A percentile compares a stretch with the other conserved stretches of the same genome.
Evolutionary conservation across 1,139 yeast genomes (phyloP).

Genomic region (Nematodospora anomalae): DNA sequence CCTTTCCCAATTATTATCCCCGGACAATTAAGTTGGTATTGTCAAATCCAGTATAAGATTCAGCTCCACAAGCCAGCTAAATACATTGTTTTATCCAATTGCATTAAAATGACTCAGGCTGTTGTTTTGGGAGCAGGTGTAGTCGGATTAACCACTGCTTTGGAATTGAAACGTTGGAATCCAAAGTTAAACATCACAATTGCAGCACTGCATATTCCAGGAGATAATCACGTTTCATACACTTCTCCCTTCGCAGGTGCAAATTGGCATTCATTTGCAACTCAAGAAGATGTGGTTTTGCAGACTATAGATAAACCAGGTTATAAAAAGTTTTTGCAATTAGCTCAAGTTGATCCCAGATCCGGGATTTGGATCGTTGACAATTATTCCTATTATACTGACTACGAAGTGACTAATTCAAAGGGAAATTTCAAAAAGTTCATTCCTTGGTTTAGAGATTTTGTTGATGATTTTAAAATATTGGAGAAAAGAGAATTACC

Average conservation of each 20-base stretch:
- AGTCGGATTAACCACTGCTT: constrained; percentile 40
- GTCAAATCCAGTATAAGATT: too few relatives aligned
- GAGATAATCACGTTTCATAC: constrained; percentile 37
- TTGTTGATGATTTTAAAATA: constrained; percentile 34
- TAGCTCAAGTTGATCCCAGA: constrained; percentile 42
- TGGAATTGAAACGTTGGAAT: constrained; percentile 26
- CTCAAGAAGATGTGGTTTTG: constrained; percentile 26
- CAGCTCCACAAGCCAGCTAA: too few relatives aligned
- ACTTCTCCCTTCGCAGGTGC: constrained; percentile 48
- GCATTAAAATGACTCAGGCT: constrained; percentile 16
- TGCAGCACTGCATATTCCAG: constrained; percentile 39
- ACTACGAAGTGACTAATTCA: constrained; percentile 13
- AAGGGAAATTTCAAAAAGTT: constrained; percentile 18
- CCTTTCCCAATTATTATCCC: too few relatives aligned
- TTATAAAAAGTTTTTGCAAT: constrained; percentile 37
- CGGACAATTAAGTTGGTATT: too few relatives aligned
- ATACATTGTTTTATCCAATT: too few relatives aligned
- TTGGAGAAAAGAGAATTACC: constrained; percentile 31
- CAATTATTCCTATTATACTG: constrained; percentile 31
- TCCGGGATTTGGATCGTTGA: constrained; percentile 45
- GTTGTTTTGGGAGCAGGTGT: constrained; percentile 46
- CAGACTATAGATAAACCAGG: constrained; percentile 42
- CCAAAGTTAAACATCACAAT: constrained; percentile 26
- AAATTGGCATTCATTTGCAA: constrained; percentile 49
- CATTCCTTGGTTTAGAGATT: constrained; percentile 48